A percentile compares a stretch with the other conserved stretches of the same genome.
Conservation (phyloP, 2,329 filamentous ascomycete genomes). For the Cyphellophora attinorum region DNA sequence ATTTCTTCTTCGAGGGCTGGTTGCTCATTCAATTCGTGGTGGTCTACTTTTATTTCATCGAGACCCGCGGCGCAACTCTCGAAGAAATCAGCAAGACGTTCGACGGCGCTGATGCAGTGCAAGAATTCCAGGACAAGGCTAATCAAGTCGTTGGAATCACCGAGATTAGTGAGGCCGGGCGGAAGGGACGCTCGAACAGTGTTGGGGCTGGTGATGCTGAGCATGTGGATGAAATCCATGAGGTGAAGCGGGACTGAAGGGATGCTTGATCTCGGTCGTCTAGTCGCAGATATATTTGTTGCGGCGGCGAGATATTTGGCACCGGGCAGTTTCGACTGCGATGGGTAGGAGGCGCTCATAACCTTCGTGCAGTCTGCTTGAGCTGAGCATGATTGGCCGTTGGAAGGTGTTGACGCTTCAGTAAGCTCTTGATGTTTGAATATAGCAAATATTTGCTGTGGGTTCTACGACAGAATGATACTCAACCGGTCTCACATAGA, state of each 20-base stretch:
- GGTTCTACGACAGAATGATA: no score
- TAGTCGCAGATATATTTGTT: no score
- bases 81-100: constrained; percentile 22
- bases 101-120: constrained; percentile 37
- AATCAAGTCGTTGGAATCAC: constrained; percentile 5
- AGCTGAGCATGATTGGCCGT: no score
- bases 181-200: constrained; percentile 1
- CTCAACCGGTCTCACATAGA: no score
- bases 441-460: no score
- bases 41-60: constrained; percentile 19
- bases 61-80: constrained; percentile 21
- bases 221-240: constrained; percentile 6
- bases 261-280: no score
- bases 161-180: constrained; percentile 4
- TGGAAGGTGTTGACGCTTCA: no score
- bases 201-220: constrained; percentile 2
- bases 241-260: constrained; percentile 1
- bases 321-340: no score
- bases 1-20: constrained; percentile 29
- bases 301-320: no score
- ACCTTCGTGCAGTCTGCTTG: no score
- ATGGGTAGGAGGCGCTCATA: no score
- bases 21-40: constrained; percentile 36
- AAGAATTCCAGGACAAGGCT: constrained; percentile 43
- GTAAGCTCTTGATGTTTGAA: no score